A percentile compares a stretch with the other conserved stretches of the same genome.
Conservation (phyloP, 202 grass and related monocot genomes). For the Panicum hallii region DNA sequence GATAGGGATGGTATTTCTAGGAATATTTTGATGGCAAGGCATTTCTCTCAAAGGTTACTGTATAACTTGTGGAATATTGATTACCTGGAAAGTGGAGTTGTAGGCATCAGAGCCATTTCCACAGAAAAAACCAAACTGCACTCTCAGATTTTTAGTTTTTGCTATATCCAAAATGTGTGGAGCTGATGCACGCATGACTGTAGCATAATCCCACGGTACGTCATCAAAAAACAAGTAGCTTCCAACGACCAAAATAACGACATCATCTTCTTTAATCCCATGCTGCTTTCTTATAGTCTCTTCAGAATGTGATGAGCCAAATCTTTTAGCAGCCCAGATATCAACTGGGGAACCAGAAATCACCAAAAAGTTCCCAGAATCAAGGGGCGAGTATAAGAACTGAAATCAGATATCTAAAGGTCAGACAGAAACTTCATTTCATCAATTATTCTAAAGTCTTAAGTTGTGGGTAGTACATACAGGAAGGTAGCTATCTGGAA, state of each 20-base stretch:
- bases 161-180: constrained; percentile 61
- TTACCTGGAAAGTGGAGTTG: constrained; percentile 81
- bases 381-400: constrained; percentile 80
- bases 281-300: constrained; percentile 60
- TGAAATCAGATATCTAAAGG: constrained; percentile 56
- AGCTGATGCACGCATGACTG: constrained; percentile 68
- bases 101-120: constrained; percentile 73
- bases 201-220: constrained; percentile 78
- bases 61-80: constrained; percentile 35
- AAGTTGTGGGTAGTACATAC: constrained; percentile 56
- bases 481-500: constrained; percentile 88
- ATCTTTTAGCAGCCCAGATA: constrained; percentile 68
- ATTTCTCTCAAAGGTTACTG: constrained; percentile 14
- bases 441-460: constrained; percentile 39
- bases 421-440: constrained; percentile 48
- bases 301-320: constrained; percentile 58
- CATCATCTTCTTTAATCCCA: constrained; percentile 67
- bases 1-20: neutral
- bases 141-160: constrained; percentile 59
- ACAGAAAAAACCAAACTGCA: constrained; percentile 81
- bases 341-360: constrained; percentile 82
- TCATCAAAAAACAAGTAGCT: constrained; percentile 86
- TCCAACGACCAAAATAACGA: constrained; percentile 80
- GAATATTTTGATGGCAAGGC: neutral
- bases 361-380: constrained; percentile 86